Conservation (phyloP, 1,139 yeast species). For the Geotrichum carabidarum region DNA sequence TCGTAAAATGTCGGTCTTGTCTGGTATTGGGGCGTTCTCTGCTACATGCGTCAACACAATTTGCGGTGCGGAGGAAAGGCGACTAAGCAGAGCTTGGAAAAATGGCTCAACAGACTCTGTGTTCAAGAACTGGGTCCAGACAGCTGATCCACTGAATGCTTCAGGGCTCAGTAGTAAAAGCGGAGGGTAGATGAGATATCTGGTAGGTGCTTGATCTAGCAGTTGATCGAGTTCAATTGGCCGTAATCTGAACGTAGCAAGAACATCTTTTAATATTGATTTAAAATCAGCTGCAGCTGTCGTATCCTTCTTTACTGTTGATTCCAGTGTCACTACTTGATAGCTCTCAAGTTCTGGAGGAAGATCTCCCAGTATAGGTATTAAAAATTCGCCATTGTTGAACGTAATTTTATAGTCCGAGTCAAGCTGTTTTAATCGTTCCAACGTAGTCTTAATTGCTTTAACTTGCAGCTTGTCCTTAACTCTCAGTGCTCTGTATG, state of each 20-base stretch:
- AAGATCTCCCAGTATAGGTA: constrained; percentile 1
- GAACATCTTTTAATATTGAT: constrained; percentile 6
- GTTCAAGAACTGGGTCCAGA: constrained; percentile 35
- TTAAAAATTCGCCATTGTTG: constrained; percentile 15
- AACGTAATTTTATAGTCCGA: constrained; percentile 29
- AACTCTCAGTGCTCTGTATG: constrained; percentile 13
- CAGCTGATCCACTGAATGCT: constrained; percentile 38
- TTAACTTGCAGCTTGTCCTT: constrained; percentile 26
- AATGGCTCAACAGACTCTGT: constrained; percentile 10
- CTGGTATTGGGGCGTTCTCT: constrained; percentile 61
- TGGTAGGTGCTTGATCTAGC: constrained; percentile 39
- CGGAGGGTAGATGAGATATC: constrained; percentile 65
- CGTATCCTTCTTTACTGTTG: not conserved
- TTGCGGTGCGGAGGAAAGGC: constrained; percentile 29
- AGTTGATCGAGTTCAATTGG: constrained; percentile 2
- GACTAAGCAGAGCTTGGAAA: not conserved
- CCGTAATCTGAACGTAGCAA: not conserved
- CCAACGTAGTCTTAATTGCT: constrained; percentile 32
- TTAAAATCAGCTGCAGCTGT: constrained; percentile 14
- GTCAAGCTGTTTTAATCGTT: constrained; percentile 24
- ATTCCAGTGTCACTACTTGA: not conserved
- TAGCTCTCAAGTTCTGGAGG: not conserved
- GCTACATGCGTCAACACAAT: constrained; percentile 58
- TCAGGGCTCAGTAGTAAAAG: constrained; percentile 50
- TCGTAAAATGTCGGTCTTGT: constrained; percentile 28